Evolutionary conservation across 345 rosid genomes (phyloP).

Genomic region (Lenwebbia sp.): DNA sequence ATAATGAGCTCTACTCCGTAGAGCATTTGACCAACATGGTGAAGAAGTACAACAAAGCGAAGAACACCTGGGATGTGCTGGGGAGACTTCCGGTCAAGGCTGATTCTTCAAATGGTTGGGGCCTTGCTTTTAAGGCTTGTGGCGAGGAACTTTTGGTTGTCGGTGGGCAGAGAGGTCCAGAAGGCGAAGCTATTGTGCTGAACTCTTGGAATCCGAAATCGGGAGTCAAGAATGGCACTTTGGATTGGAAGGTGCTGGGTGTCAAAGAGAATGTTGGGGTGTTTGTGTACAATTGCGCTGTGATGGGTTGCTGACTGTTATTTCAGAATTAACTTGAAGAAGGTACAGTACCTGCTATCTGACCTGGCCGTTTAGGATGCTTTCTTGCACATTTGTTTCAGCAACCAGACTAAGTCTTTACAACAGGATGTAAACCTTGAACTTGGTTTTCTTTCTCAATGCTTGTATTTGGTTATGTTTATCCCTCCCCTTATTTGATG

Average conservation of each 20-base stretch:
- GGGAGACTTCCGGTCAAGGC: constrained; percentile 73
- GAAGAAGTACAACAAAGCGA: constrained; percentile 54
- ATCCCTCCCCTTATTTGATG: background rate
- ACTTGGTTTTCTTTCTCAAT: constrained; percentile 8
- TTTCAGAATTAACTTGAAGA: background rate
- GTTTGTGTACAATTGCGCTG: constrained; percentile 80
- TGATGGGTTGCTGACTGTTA: constrained; percentile 58
- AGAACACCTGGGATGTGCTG: constrained; percentile 59
- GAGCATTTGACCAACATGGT: constrained; percentile 70
- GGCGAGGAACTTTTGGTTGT: constrained; percentile 54
- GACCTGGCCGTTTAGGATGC: constrained; percentile 19
- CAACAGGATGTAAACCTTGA: background rate
- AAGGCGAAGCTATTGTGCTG: constrained; percentile 62
- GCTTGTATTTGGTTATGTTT: constrained; percentile 8
- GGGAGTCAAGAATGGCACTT: constrained; percentile 38
- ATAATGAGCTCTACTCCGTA: constrained; percentile 58
- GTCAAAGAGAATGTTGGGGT: constrained; percentile 69
- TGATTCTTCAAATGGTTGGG: constrained; percentile 81
- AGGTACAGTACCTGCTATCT: constrained; percentile 14
- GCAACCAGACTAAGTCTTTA: constrained; percentile 14
- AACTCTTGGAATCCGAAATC: constrained; percentile 71
- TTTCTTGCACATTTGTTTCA: constrained; percentile 10
- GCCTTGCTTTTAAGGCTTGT: constrained; percentile 78
- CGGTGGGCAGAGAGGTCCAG: constrained; percentile 60
- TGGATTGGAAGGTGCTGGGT: constrained; percentile 77